Conservation (phyloP, 1,284 basidiomycete genomes). For the Cutaneotrichosporon mucoides region DNA sequence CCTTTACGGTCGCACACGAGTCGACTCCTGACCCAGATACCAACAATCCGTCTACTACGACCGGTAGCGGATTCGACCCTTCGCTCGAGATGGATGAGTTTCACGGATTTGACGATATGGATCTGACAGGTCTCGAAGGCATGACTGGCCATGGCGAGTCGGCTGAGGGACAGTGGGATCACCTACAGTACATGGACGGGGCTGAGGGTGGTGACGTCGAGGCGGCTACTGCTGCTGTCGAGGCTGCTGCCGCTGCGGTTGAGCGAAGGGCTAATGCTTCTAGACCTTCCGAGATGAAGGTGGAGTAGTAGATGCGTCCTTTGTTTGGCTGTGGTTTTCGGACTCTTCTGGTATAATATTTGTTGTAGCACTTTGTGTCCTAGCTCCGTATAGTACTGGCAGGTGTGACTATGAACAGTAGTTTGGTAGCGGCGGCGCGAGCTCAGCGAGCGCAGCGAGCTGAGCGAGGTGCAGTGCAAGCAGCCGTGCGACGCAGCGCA, state of each 20-base stretch:
- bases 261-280: slow-evolving; percentile 2
- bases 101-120: slow-evolving; percentile 40
- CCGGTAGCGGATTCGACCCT: slow-evolving; percentile 12
- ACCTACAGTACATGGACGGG: slow-evolving; percentile 18
- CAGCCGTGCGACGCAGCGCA: no score
- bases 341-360: no score
- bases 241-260: not conserved
- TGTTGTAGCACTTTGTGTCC: no score
- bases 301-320: no score
- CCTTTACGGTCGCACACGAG: slow-evolving; percentile 14
- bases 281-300: no score
- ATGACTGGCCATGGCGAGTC: slow-evolving; percentile 22
- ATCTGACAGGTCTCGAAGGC: slow-evolving; percentile 31
- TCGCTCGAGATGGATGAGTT: slow-evolving; percentile 30
- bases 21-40: slow-evolving; percentile 14
- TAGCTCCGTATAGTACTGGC: no score
- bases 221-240: slow-evolving; percentile 2
- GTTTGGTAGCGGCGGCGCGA: no score
- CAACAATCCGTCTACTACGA: not conserved
- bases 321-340: no score
- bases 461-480: no score
- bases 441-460: no score
- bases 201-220: slow-evolving; percentile 2
- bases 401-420: no score
- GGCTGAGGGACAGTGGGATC: slow-evolving; percentile 32